phyloP scores from a whole-genome alignment of 2,329 filamentous ascomycete species.

The Teratosphaeria zuluensis region DNA sequence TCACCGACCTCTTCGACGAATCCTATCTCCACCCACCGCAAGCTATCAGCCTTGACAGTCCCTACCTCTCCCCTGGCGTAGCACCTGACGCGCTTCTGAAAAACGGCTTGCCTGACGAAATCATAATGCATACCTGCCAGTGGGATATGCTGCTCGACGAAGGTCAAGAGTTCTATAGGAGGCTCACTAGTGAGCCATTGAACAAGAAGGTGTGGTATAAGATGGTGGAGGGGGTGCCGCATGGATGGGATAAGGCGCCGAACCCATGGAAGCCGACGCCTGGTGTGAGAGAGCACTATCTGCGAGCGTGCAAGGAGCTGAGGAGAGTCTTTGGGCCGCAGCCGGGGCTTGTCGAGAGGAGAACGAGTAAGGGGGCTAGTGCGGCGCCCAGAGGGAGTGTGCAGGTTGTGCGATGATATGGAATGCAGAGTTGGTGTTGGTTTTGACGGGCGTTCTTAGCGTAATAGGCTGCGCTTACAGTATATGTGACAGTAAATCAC shows the following conservation, averaged over 20 bases:
- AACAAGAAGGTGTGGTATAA: conserved; percentile 50
- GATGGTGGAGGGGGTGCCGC: conserved; percentile 49
- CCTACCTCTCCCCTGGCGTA: conserved; percentile 50
- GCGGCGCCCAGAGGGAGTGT: conserved; percentile 15
- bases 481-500: no score
- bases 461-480: neutral
- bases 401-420: conserved; percentile 9
- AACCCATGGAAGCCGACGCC: conserved; percentile 47
- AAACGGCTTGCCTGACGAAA: conserved; percentile 46
- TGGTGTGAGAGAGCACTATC: conserved; percentile 45
- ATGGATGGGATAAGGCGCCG: conserved; percentile 59
- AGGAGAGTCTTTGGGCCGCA: conserved; percentile 32
- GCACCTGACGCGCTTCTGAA: conserved; percentile 45
- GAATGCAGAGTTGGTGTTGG: neutral
- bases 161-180: conserved; percentile 51
- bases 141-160: conserved; percentile 59
- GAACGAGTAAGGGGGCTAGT: conserved; percentile 5
- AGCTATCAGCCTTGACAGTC: conserved; percentile 43
- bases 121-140: conserved; percentile 54
- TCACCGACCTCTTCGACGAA: conserved; percentile 44
- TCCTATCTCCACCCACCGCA: conserved; percentile 34
- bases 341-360: conserved; percentile 2
- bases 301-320: conserved; percentile 44
- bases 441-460: neutral
- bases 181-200: conserved; percentile 33